These are phyloP conservation scores for Psilocybe tampanensis DNA, from an alignment of 768 basidiomycete species.

Conservation along the genomic window DNA sequence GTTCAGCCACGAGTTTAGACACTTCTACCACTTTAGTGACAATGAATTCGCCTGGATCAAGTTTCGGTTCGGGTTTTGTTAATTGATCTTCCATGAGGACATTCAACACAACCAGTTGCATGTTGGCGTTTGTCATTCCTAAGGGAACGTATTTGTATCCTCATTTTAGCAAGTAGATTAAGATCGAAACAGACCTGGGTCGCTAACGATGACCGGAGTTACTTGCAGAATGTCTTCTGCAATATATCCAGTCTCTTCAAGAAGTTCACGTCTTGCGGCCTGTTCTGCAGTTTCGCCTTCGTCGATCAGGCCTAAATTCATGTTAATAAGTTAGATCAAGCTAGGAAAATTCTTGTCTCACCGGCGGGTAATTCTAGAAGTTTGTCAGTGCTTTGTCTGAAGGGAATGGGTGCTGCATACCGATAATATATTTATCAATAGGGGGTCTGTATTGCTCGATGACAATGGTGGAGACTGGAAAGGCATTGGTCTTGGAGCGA, in stretches of 20 bases:
- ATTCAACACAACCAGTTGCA: conserved; percentile 80
- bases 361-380: conserved; percentile 41
- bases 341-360: conserved; percentile 6
- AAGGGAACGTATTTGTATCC: neutral
- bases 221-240: conserved; percentile 64
- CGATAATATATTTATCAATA: conserved; percentile 74
- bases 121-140: conserved; percentile 96
- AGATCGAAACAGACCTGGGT: conserved; percentile 58
- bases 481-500: conserved; percentile 70
- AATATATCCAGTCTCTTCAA: conserved; percentile 91
- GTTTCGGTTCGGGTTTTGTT: conserved; percentile 69
- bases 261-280: conserved; percentile 85
- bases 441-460: conserved; percentile 95
- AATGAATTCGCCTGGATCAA: conserved; percentile 89
- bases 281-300: conserved; percentile 79
- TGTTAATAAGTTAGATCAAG: neutral
- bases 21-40: conserved; percentile 72
- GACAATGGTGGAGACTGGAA: conserved; percentile 77
- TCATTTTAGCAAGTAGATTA: neutral
- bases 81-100: conserved; percentile 69
- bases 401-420: conserved; percentile 32
- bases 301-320: conserved; percentile 71
- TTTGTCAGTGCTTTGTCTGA: neutral
- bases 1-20: conserved; percentile 55
- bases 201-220: conserved; percentile 62